These are phyloP conservation scores for Aspergillus wentii DNA, from an alignment of 495 filamentous ascomycete genomes.

Conservation along the genomic window DNA sequence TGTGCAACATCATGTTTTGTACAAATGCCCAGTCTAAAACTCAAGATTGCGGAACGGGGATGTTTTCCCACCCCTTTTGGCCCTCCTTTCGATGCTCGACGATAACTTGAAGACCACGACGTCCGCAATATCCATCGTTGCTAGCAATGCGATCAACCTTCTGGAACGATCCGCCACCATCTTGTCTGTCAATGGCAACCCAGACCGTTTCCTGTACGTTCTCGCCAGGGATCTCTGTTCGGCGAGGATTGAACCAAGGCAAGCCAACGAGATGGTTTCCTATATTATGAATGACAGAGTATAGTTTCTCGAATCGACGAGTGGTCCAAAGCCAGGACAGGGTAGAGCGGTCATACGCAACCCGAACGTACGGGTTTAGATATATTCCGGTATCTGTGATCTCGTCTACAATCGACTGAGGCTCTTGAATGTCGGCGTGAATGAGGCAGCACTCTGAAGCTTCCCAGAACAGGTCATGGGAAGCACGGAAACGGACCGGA, in stretches of 20 bases:
- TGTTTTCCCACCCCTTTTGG: conserved; percentile 48
- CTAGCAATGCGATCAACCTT: conserved; percentile 34
- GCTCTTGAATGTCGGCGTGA: conserved; percentile 60
- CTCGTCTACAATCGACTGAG: conserved; percentile 29
- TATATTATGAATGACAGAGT: conserved; percentile 50
- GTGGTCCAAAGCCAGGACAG: conserved; percentile 52
- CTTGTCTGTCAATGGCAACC: conserved; percentile 30
- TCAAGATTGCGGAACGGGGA: conserved; percentile 27
- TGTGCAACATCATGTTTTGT: no score
- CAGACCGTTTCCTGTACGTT: conserved; percentile 50
- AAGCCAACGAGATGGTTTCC: conserved; percentile 46
- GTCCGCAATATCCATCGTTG: conserved; percentile 54
- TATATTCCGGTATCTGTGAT: conserved; percentile 54
- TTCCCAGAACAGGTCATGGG: conserved; percentile 65
- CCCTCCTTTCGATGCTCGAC: conserved; percentile 44
- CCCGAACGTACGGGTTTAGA: conserved; percentile 69
- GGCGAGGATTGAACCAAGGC: conserved; percentile 54
- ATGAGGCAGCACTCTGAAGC: conserved; percentile 77
- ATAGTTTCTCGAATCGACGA: conserved; percentile 55
- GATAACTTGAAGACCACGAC: conserved; percentile 51
- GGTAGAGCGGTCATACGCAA: conserved; percentile 53
- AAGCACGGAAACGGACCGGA: conserved; percentile 62
- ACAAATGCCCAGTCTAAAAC: no score
- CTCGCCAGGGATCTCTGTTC: conserved; percentile 49
- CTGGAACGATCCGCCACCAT: conserved; percentile 37